Evolutionary conservation across 2,329 filamentous ascomycete species (phyloP).

Genomic region (Penicillium decumbens): DNA sequence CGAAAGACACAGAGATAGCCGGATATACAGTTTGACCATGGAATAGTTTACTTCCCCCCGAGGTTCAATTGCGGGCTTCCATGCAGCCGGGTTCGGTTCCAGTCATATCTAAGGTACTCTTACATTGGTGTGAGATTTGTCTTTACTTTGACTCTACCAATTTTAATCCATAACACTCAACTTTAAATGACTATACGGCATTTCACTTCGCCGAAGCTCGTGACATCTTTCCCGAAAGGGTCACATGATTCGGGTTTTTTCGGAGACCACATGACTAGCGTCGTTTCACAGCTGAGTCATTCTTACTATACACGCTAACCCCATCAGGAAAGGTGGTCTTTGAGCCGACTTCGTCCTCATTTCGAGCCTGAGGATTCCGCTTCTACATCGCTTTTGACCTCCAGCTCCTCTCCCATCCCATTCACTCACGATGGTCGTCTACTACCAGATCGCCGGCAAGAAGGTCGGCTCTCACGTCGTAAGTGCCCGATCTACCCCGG

Average conservation of each 20-base stretch:
- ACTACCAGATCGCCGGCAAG: constrained; percentile 50
- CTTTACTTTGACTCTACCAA: not conserved
- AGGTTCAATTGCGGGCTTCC: constrained; percentile 18
- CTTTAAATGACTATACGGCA: not conserved
- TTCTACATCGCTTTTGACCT: constrained; percentile 27
- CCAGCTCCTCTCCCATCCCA: constrained; percentile 19
- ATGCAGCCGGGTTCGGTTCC: not conserved
- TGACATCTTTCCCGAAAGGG: constrained; percentile 7
- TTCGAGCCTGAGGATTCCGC: constrained; percentile 25
- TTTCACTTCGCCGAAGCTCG: not conserved
- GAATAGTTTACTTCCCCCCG: constrained; percentile 22
- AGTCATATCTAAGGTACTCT: not conserved
- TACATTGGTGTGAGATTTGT: not conserved
- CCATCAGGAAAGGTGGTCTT: constrained; percentile 19
- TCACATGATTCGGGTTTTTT: constrained; percentile 18
- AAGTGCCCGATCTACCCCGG: constrained; percentile 28
- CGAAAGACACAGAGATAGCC: constrained; percentile 14
- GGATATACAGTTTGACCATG: constrained; percentile 15
- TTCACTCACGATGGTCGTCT: constrained; percentile 47
- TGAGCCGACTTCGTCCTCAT: constrained; percentile 23
- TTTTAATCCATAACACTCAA: not conserved
- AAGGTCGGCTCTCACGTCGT: constrained; percentile 52
- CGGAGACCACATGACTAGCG: constrained; percentile 22
- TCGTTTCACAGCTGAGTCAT: constrained; percentile 7
- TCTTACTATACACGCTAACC: constrained; percentile 13